Conservation (phyloP, 2,329 filamentous ascomycete species). For the Sclerotiophoma versabilis region DNA sequence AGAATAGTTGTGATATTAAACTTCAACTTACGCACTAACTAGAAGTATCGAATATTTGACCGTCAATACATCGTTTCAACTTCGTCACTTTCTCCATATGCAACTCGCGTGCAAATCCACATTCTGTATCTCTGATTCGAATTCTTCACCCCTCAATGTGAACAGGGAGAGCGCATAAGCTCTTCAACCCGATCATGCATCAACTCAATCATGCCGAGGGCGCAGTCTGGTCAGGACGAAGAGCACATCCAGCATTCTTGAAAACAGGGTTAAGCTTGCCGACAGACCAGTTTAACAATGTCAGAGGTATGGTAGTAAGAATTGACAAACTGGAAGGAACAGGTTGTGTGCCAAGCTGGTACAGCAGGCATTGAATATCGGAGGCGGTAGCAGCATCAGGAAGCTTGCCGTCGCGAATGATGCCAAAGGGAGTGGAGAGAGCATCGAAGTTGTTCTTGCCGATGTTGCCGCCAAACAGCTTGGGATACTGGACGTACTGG, state of each 20-base stretch:
- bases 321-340: constrained; percentile 43
- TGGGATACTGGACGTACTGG: constrained; percentile 53
- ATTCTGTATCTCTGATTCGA: neutral
- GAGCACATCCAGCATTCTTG: constrained; percentile 52
- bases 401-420: constrained; percentile 51
- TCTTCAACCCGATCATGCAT: constrained; percentile 13
- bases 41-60: neutral
- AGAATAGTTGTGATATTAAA: neutral
- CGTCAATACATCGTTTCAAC: neutral
- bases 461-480: constrained; percentile 54
- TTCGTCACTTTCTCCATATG: neutral
- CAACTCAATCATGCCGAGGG: neutral
- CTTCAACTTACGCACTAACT: neutral
- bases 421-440: constrained; percentile 45
- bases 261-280: constrained; percentile 35
- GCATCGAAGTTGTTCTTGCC: constrained; percentile 49
- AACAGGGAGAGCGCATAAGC: constrained; percentile 16
- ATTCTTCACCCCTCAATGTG: neutral
- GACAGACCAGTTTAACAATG: constrained; percentile 22
- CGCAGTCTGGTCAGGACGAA: constrained; percentile 53
- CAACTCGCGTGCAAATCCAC: neutral
- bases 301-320: constrained; percentile 19
- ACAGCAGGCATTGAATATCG: constrained; percentile 52
- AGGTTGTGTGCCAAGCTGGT: constrained; percentile 50
- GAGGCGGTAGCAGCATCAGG: constrained; percentile 29